phyloP scores from a whole-genome alignment of 2,329 filamentous ascomycete genomes.

The Arthrobotrys musiformis region DNA sequence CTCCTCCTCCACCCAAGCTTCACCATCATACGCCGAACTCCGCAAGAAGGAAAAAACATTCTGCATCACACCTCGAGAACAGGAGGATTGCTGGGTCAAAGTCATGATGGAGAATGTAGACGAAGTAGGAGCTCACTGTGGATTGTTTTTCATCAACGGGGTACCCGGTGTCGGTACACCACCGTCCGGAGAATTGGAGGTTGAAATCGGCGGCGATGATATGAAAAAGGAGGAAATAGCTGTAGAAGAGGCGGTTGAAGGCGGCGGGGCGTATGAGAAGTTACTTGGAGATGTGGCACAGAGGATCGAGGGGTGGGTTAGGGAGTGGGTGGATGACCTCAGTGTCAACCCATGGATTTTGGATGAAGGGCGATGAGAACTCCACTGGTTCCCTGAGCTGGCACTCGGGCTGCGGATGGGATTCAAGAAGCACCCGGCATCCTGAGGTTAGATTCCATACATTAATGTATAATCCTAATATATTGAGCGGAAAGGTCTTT shows the following conservation, averaged over 20 bases:
- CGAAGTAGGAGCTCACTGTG: slow-evolving; percentile 85
- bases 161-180: slow-evolving; percentile 61
- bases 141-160: slow-evolving; percentile 71
- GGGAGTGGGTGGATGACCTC: slow-evolving; percentile 58
- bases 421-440: neutral
- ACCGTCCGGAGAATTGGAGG: slow-evolving; percentile 69
- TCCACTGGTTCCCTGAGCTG: neutral
- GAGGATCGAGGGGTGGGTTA: slow-evolving; percentile 76
- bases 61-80: slow-evolving; percentile 75
- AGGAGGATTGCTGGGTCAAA: slow-evolving; percentile 78
- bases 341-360: slow-evolving; percentile 15
- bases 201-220: neutral
- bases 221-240: neutral
- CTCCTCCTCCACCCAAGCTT: neutral
- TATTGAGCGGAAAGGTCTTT: neutral
- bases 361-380: neutral
- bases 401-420: neutral
- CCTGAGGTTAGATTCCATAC: neutral
- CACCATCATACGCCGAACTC: slow-evolving; percentile 58
- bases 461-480: slow-evolving; percentile 16
- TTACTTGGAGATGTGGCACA: slow-evolving; percentile 80
- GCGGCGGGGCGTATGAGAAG: slow-evolving; percentile 69
- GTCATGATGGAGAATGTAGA: slow-evolving; percentile 85
- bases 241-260: slow-evolving; percentile 21
- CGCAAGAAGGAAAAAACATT: slow-evolving; percentile 74